Evolutionary conservation across 805 yeast species (phyloP).

Genomic region (Candida verbasci): DNA sequence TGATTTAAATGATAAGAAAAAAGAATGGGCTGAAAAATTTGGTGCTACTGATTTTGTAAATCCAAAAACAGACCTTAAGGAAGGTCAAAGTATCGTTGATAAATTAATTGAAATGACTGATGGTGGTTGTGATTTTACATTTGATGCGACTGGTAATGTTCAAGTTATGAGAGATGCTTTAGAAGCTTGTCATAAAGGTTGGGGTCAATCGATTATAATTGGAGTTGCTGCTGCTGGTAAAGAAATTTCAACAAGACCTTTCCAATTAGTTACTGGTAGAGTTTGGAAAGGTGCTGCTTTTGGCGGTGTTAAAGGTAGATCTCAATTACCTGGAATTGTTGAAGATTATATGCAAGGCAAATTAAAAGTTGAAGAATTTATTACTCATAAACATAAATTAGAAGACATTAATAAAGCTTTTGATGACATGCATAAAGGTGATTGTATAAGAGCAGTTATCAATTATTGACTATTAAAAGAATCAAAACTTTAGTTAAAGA

Average conservation of each 20-base stretch:
- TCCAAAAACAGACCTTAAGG: constrained; percentile 64
- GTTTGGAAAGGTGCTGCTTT: constrained; percentile 99
- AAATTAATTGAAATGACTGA: constrained; percentile 86
- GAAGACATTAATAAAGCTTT: constrained; percentile 82
- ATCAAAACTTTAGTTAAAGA: constrained; percentile 3
- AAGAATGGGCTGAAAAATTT: constrained; percentile 79
- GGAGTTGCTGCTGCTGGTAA: constrained; percentile 99
- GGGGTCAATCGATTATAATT: constrained; percentile 94
- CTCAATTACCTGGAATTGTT: constrained; percentile 89
- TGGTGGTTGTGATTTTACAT: constrained; percentile 95
- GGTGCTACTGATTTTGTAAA: constrained; percentile 96
- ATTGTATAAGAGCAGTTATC: constrained; percentile 89
- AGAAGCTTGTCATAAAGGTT: constrained; percentile 97
- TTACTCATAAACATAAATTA: constrained; percentile 83
- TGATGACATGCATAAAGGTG: constrained; percentile 92
- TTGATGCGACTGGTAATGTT: constrained; percentile 97
- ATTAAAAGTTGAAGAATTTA: constrained; percentile 86
- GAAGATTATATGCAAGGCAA: constrained; percentile 77
- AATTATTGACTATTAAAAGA: constrained; percentile 28
- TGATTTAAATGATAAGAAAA: constrained; percentile 81
- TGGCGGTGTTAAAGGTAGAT: constrained; percentile 97
- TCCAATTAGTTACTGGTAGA: constrained; percentile 98
- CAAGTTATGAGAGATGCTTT: constrained; percentile 93
- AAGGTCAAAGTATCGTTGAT: constrained; percentile 73
- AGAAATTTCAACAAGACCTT: constrained; percentile 95